Conservation (phyloP, 352 stramenopile genomes). For the Phytopythium vexans region DNA sequence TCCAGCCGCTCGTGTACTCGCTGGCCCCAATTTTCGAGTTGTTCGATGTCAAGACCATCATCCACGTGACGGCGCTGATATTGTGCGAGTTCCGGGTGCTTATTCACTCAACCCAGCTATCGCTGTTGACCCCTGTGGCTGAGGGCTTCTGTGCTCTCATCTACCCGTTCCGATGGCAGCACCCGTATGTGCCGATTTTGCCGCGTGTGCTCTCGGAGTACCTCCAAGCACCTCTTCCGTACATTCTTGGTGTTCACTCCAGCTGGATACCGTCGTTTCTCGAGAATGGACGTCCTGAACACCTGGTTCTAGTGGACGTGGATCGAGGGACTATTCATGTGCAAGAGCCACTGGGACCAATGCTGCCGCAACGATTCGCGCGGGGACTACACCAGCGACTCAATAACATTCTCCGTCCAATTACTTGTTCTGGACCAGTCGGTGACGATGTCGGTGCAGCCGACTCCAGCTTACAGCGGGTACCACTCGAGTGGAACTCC, state of each 20-base stretch:
- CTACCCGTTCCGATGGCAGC: slow-evolving; percentile 85
- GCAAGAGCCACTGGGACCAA: slow-evolving; percentile 44
- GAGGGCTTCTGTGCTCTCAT: slow-evolving; percentile 77
- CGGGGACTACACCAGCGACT: slow-evolving; percentile 43
- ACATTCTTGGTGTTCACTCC: slow-evolving; percentile 78
- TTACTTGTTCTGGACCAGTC: slow-evolving; percentile 10
- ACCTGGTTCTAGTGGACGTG: slow-evolving; percentile 81
- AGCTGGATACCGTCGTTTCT: slow-evolving; percentile 64
- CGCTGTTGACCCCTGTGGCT: slow-evolving; percentile 65
- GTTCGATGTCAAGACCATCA: slow-evolving; percentile 71
- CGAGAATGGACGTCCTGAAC: slow-evolving; percentile 66
- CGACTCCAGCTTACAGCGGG: neutral
- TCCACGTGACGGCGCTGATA: slow-evolving; percentile 62
- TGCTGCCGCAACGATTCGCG: slow-evolving; percentile 54
- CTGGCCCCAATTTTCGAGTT: slow-evolving; percentile 64
- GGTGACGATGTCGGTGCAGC: no score
- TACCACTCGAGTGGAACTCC: slow-evolving; percentile 5
- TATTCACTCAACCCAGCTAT: slow-evolving; percentile 74
- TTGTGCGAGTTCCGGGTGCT: slow-evolving; percentile 81
- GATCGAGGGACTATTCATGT: slow-evolving; percentile 65
- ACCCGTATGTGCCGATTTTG: slow-evolving; percentile 82
- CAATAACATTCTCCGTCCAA: slow-evolving; percentile 46
- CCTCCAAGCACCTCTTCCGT: slow-evolving; percentile 76
- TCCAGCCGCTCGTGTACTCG: slow-evolving; percentile 72
- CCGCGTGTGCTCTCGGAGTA: slow-evolving; percentile 82